Evolutionary conservation across 768 basidiomycete species (phyloP).

Genomic region (Phlebiopsis gigantea): DNA sequence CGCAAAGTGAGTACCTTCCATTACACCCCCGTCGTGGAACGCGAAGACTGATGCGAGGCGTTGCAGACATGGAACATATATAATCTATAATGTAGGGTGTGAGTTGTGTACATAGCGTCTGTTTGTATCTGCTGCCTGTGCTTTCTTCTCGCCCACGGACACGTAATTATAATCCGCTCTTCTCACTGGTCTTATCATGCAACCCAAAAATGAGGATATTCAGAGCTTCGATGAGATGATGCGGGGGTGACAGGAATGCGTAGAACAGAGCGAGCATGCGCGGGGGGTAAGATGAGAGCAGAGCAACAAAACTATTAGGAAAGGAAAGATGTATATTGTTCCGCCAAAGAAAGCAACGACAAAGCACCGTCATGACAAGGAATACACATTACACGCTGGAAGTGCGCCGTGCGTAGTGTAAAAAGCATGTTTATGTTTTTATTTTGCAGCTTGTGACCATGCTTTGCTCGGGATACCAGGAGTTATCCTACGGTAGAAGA

Average conservation of each 20-base stretch:
- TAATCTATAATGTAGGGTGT: constrained; percentile 16
- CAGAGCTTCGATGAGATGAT: too few relatives aligned
- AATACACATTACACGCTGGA: too few relatives aligned
- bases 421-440: background rate
- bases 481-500: constrained; percentile 73
- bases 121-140: background rate
- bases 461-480: constrained; percentile 13
- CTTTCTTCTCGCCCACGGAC: constrained; percentile 7
- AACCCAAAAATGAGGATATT: background rate
- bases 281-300: background rate
- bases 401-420: background rate
- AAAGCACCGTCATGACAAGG: background rate
- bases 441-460: constrained; percentile 8
- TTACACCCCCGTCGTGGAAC: background rate
- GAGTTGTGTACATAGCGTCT: constrained; percentile 8
- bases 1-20: constrained; percentile 41
- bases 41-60: background rate
- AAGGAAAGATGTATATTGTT: background rate
- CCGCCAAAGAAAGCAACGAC: background rate
- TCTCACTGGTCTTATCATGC: background rate
- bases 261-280: background rate
- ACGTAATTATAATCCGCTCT: constrained; percentile 8
- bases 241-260: too few relatives aligned
- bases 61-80: constrained; percentile 33
- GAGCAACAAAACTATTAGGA: background rate